phyloP scores from a whole-genome alignment of 2,329 filamentous ascomycete genomes.

The Coniochaeta pulveracea region DNA sequence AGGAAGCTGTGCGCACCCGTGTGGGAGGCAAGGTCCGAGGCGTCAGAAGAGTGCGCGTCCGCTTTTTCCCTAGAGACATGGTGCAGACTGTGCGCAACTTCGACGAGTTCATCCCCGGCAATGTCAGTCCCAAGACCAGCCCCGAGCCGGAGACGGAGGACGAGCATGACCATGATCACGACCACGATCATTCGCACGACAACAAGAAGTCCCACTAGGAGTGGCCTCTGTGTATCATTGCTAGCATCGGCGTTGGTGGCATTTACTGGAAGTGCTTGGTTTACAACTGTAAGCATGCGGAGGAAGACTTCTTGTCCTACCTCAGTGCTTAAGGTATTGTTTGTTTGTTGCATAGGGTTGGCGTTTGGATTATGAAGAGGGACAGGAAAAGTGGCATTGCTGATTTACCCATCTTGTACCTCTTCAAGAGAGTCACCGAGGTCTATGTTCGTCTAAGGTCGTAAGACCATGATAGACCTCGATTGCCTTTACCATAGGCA shows the following conservation, averaged over 20 bases:
- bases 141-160: slow-evolving; percentile 49
- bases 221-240: background rate
- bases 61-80: slow-evolving; percentile 65
- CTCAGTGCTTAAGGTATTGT: too few relatives aligned
- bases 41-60: slow-evolving; percentile 70
- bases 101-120: slow-evolving; percentile 67
- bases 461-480: too few relatives aligned
- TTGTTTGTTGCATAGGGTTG: slow-evolving; percentile 3
- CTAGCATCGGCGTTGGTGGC: slow-evolving; percentile 2
- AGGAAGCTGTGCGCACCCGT: slow-evolving; percentile 59
- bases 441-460: too few relatives aligned
- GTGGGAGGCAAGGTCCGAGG: slow-evolving; percentile 72
- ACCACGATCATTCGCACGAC: slow-evolving; percentile 24
- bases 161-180: slow-evolving; percentile 29
- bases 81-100: slow-evolving; percentile 42
- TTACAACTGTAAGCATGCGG: too few relatives aligned
- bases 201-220: slow-evolving; percentile 7
- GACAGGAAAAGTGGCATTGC: background rate
- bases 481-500: too few relatives aligned
- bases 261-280: too few relatives aligned
- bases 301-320: too few relatives aligned
- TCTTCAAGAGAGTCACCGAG: too few relatives aligned
- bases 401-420: too few relatives aligned
- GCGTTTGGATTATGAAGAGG: slow-evolving; percentile 1
- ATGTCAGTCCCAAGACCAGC: slow-evolving; percentile 43